Conservation (phyloP, 2,329 filamentous ascomycete genomes). For the Laburnicola sp. region DNA sequence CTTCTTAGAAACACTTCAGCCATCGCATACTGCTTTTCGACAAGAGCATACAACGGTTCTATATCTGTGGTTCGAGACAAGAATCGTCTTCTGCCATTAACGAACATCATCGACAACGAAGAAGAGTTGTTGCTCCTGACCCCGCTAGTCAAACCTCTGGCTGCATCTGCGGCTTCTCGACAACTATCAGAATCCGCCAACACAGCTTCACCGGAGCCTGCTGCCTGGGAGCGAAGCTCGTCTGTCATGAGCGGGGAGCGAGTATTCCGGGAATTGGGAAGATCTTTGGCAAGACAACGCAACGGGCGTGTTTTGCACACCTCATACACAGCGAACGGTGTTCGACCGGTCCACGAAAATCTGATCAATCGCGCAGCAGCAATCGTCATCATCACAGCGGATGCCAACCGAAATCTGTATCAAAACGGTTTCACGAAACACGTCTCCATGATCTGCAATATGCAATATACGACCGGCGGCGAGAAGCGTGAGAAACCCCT, state of each 20-base stretch:
- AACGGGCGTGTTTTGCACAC: slow-evolving; percentile 89
- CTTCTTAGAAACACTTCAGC: slow-evolving; percentile 78
- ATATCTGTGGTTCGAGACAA: slow-evolving; percentile 93
- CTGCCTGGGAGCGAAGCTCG: slow-evolving; percentile 59
- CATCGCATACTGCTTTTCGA: slow-evolving; percentile 80
- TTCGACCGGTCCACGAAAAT: slow-evolving; percentile 90
- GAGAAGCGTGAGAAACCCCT: slow-evolving; percentile 78
- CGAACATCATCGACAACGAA: slow-evolving; percentile 76
- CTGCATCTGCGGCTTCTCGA: slow-evolving; percentile 81
- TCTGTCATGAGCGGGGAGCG: slow-evolving; percentile 87
- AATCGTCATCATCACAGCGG: slow-evolving; percentile 88
- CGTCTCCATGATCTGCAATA: slow-evolving; percentile 91
- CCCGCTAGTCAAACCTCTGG: slow-evolving; percentile 87
- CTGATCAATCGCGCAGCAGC: slow-evolving; percentile 85
- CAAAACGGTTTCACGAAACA: slow-evolving; percentile 96
- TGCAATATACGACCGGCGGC: slow-evolving; percentile 70
- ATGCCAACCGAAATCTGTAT: slow-evolving; percentile 91
- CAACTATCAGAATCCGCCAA: slow-evolving; percentile 64
- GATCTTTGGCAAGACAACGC: slow-evolving; percentile 81
- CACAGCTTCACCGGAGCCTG: slow-evolving; percentile 59
- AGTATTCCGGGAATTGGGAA: slow-evolving; percentile 86
- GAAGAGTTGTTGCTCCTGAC: slow-evolving; percentile 90
- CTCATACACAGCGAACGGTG: slow-evolving; percentile 91
- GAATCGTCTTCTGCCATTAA: slow-evolving; percentile 79
- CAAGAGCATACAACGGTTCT: slow-evolving; percentile 84